These are phyloP conservation scores for Penicillium psychrosexuale DNA, from an alignment of 2,329 filamentous ascomycete genomes.

Conservation along the genomic window DNA sequence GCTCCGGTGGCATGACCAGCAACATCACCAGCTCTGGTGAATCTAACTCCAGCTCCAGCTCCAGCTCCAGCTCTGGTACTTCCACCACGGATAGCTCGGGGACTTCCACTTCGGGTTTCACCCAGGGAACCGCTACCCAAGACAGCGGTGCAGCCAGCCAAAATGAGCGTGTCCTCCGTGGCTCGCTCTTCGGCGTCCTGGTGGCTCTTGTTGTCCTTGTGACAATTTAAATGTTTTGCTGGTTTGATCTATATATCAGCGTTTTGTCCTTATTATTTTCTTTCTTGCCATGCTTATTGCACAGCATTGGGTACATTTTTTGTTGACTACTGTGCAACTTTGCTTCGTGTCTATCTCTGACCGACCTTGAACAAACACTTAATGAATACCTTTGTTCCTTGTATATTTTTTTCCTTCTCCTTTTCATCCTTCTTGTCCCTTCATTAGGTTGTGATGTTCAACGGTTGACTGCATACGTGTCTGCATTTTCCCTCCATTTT, in stretches of 20 bases:
- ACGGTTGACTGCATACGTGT: neutral
- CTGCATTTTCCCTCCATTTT: neutral
- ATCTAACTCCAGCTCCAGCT: neutral
- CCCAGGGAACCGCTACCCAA: slow-evolving; percentile 25
- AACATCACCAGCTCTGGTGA: neutral
- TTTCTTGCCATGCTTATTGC: slow-evolving; percentile 13
- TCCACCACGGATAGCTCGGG: slow-evolving; percentile 13
- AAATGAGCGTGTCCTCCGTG: slow-evolving; percentile 42
- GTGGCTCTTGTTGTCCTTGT: slow-evolving; percentile 48
- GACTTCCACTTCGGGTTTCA: slow-evolving; percentile 30
- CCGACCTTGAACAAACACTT: slow-evolving; percentile 17
- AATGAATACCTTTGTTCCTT: slow-evolving; percentile 13
- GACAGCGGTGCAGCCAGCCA: slow-evolving; percentile 32
- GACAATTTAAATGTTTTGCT: slow-evolving; percentile 36
- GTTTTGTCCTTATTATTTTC: slow-evolving; percentile 7
- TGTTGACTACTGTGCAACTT: slow-evolving; percentile 7
- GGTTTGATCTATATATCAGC: neutral
- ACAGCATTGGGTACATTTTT: slow-evolving; percentile 23
- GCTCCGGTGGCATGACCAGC: slow-evolving; percentile 25
- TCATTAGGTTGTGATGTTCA: neutral
- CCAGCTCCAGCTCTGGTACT: slow-evolving; percentile 14
- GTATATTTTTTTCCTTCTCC: neutral
- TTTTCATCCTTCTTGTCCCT: neutral
- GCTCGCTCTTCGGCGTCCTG: slow-evolving; percentile 48
- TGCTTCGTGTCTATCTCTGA: slow-evolving; percentile 14